Percentiles rank a stretch among this genome's conserved stretches.
phyloP scores from a whole-genome alignment of 129 eudicot genomes.

The Lonicera japonica region DNA sequence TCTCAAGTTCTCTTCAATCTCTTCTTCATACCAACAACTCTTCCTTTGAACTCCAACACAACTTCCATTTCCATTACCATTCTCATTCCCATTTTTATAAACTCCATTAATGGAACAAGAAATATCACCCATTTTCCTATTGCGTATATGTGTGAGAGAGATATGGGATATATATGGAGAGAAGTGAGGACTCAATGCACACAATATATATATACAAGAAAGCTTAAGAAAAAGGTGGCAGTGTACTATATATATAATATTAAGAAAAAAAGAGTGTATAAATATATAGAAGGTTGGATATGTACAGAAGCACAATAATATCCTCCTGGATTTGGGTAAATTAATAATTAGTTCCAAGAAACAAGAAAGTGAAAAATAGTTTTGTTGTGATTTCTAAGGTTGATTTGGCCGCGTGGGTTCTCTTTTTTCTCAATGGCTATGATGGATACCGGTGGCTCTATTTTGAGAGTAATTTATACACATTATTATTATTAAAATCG shows the following conservation, averaged over 20 bases:
- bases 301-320: slow-evolving; percentile 22
- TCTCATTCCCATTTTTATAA: slow-evolving; percentile 15
- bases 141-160: neutral
- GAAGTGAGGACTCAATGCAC: slow-evolving; percentile 5
- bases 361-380: neutral
- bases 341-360: slow-evolving; percentile 1
- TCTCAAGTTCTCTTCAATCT: slow-evolving; percentile 63
- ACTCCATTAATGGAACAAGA: slow-evolving; percentile 26
- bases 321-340: slow-evolving; percentile 42
- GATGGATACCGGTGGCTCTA: too few relatives aligned
- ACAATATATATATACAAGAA: slow-evolving; percentile 30
- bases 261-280: slow-evolving; percentile 5
- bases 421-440: neutral
- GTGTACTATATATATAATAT: neutral
- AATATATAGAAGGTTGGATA: slow-evolving; percentile 7
- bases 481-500: too few relatives aligned
- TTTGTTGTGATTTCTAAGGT: slow-evolving; percentile 16
- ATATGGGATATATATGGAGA: neutral
- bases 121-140: slow-evolving; percentile 54
- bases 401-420: slow-evolving; percentile 30
- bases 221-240: neutral
- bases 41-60: slow-evolving; percentile 40
- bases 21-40: slow-evolving; percentile 93
- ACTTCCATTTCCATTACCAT: slow-evolving; percentile 31
- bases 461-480: too few relatives aligned